These are phyloP conservation scores for Canariomyces notabilis DNA, from an alignment of 2,329 filamentous ascomycete species.

Conservation along the genomic window DNA sequence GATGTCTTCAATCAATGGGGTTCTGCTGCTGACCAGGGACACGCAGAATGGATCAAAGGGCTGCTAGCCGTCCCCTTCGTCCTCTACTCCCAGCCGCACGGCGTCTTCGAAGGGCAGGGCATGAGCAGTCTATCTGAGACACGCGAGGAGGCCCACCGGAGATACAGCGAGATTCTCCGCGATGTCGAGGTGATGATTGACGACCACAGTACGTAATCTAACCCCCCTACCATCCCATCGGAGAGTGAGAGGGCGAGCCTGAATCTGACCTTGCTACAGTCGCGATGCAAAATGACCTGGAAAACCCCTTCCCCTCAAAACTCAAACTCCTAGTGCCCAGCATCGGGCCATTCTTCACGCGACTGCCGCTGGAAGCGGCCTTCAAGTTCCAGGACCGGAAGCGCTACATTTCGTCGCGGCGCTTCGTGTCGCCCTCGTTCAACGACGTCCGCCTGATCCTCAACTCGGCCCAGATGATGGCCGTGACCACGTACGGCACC, in stretches of 20 bases:
- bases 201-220: conserved; percentile 69
- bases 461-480: conserved; percentile 93
- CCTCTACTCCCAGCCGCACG: conserved; percentile 89
- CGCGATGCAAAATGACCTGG: conserved; percentile 57
- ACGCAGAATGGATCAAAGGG: conserved; percentile 96
- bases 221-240: not conserved
- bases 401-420: conserved; percentile 80
- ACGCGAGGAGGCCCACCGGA: conserved; percentile 73
- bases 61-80: conserved; percentile 94
- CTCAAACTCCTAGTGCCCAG: conserved; percentile 86
- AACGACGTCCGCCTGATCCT: conserved; percentile 91
- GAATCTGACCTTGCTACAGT: conserved; percentile 43
- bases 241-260: not conserved
- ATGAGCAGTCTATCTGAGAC: conserved; percentile 60
- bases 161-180: conserved; percentile 91
- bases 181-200: conserved; percentile 90
- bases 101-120: conserved; percentile 62
- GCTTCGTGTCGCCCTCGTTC: conserved; percentile 94
- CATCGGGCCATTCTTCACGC: conserved; percentile 90
- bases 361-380: conserved; percentile 77
- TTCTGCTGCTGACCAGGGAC: too few species aligned
- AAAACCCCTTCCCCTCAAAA: conserved; percentile 71
- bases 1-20: too few species aligned
- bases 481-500: conserved; percentile 67
- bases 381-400: conserved; percentile 86